These are phyloP conservation scores for Backusella circina DNA, from an alignment of 192 early-diverging fungal genomes.

Conservation along the genomic window DNA sequence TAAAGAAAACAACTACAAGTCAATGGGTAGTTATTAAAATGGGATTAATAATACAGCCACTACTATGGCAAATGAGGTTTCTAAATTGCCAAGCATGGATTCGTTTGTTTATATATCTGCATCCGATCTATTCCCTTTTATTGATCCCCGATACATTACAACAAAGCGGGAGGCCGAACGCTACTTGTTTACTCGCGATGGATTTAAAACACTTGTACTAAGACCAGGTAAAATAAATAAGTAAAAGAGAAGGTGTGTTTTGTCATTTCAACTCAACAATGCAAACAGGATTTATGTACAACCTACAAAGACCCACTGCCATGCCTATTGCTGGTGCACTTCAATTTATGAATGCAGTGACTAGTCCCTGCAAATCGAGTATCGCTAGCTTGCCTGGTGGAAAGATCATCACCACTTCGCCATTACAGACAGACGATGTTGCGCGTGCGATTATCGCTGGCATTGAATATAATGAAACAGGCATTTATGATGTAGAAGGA, in stretches of 20 bases:
- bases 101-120: slow-evolving; percentile 72
- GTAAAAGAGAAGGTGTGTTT: background rate
- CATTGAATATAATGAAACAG: slow-evolving; percentile 33
- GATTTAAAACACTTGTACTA: slow-evolving; percentile 50
- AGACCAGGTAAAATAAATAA: slow-evolving; percentile 40
- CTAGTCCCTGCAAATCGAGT: slow-evolving; percentile 30
- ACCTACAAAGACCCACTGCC: slow-evolving; percentile 50
- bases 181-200: slow-evolving; percentile 44
- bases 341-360: slow-evolving; percentile 38
- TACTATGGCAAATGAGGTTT: slow-evolving; percentile 50
- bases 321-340: slow-evolving; percentile 56
- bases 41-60: slow-evolving; percentile 39
- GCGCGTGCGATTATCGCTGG: slow-evolving; percentile 40
- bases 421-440: slow-evolving; percentile 42
- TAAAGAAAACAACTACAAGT: slow-evolving; percentile 14
- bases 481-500: slow-evolving; percentile 43
- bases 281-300: slow-evolving; percentile 57
- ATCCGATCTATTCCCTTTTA: slow-evolving; percentile 55
- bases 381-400: slow-evolving; percentile 45
- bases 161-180: slow-evolving; percentile 72
- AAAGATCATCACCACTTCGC: slow-evolving; percentile 40
- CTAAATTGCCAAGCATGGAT: slow-evolving; percentile 34
- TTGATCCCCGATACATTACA: slow-evolving; percentile 66
- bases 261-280: background rate
- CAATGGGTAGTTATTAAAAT: too few relatives aligned